A percentile compares a stretch with the other conserved stretches of the same genome.
Conservation (phyloP, 225 moss, liverwort and hornwort species). For the Bryum argenteum region DNA sequence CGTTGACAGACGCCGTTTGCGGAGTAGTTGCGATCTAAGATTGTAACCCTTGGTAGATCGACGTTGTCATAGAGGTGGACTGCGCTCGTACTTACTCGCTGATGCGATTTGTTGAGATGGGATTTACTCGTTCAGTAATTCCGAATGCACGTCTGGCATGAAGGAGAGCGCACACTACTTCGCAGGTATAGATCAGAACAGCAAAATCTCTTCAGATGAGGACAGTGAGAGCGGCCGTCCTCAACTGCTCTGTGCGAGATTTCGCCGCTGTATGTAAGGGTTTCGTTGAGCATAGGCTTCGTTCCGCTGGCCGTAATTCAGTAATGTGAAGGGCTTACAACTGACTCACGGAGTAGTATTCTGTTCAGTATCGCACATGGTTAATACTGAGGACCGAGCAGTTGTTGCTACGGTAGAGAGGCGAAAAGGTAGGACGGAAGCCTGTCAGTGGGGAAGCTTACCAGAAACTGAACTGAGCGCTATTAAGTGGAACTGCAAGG, state of each 20-base stretch:
- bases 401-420: conserved; percentile 18
- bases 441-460: conserved; percentile 10
- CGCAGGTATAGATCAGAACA: conserved; percentile 24
- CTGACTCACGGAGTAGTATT: conserved; percentile 17
- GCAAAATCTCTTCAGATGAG: conserved; percentile 32
- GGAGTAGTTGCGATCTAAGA: neutral
- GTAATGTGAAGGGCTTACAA: neutral
- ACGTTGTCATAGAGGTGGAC: conserved; percentile 4
- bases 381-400: conserved; percentile 11
- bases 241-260: conserved; percentile 20
- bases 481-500: conserved; percentile 9
- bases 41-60: conserved; percentile 30
- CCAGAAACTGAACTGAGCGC: conserved; percentile 1
- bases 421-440: neutral
- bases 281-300: neutral
- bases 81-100: conserved; percentile 7
- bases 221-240: conserved; percentile 12
- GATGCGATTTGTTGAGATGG: conserved; percentile 14
- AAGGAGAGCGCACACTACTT: conserved; percentile 24
- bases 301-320: neutral
- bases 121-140: conserved; percentile 10
- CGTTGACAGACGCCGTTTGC: conserved; percentile 6
- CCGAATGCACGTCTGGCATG: conserved; percentile 26
- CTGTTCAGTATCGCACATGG: conserved; percentile 14
- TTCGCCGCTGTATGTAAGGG: conserved; percentile 13